Conservation (phyloP, 257 asterid genomes). For the Agastache rugosa region DNA sequence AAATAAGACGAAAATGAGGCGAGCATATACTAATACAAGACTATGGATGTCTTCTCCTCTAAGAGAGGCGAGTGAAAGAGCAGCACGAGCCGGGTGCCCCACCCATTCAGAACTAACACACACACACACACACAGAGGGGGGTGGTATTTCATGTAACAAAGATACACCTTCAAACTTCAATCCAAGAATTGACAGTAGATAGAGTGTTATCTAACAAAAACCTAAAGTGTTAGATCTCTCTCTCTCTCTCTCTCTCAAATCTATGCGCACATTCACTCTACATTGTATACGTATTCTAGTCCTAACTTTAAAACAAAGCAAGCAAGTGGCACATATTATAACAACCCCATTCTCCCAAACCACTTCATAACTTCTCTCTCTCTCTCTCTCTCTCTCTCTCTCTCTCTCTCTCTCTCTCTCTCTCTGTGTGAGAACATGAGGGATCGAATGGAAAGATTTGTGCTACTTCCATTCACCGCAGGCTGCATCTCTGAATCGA, state of each 20-base stretch:
- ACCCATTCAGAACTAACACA: constrained; percentile 52
- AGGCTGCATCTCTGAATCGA: constrained; percentile 82
- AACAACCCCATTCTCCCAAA: constrained; percentile 47
- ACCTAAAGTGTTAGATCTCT: constrained; percentile 14
- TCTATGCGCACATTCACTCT: constrained; percentile 39
- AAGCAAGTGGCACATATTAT: constrained; percentile 30
- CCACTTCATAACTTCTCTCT: constrained; percentile 39
- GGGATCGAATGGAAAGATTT: constrained; percentile 73
- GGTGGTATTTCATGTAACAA: neutral
- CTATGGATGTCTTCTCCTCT: constrained; percentile 48
- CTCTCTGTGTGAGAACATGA: constrained; percentile 44
- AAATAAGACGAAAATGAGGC: constrained; percentile 15
- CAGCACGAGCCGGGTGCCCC: constrained; percentile 36
- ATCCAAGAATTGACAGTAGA: constrained; percentile 23
- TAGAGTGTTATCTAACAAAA: constrained; percentile 26
- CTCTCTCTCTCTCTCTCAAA: constrained; percentile 23
- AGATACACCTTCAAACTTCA: constrained; percentile 20
- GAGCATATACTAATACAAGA: constrained; percentile 15
- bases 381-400: neutral
- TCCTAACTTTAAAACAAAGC: constrained; percentile 58
- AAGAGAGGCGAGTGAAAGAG: constrained; percentile 54
- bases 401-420: constrained; percentile 9
- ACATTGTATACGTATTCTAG: constrained; percentile 35
- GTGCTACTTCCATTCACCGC: constrained; percentile 75
- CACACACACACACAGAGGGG: too few relatives aligned